These are phyloP conservation scores for Hypericum perforatum DNA, from an alignment of 345 rosid species.

Conservation along the genomic window DNA sequence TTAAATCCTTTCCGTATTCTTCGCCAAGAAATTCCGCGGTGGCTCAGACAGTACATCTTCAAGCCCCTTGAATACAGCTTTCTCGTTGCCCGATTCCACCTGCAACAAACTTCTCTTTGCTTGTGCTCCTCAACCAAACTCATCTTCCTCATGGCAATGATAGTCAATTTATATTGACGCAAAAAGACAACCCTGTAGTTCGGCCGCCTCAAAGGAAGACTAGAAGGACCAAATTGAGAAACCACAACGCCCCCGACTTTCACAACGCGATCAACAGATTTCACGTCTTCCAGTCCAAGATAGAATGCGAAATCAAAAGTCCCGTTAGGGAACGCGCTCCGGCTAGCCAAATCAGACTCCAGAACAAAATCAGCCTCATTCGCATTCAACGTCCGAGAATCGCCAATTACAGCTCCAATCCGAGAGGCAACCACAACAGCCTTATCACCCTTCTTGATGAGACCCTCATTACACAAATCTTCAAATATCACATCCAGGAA, in stretches of 20 bases:
- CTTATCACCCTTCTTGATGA: constrained; percentile 35
- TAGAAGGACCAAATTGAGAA: constrained; percentile 18
- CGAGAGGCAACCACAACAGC: constrained; percentile 29
- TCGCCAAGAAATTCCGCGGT: constrained; percentile 17
- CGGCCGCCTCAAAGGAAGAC: constrained; percentile 17
- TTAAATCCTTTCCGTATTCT: constrained; percentile 16
- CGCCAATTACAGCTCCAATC: constrained; percentile 14
- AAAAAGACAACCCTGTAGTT: constrained; percentile 32
- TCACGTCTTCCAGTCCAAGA: constrained; percentile 17
- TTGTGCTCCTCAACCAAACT: background rate
- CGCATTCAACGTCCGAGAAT: constrained; percentile 17
- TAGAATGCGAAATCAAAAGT: constrained; percentile 34
- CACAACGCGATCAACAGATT: constrained; percentile 27
- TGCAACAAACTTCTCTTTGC: constrained; percentile 19
- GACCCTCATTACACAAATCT: constrained; percentile 39
- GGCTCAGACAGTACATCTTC: constrained; percentile 36
- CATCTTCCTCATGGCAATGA: constrained; percentile 33
- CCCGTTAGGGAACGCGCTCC: constrained; percentile 13
- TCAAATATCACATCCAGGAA: constrained; percentile 25
- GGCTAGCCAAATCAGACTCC: constrained; percentile 16
- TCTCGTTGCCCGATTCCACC: constrained; percentile 22
- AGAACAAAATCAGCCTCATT: constrained; percentile 24
- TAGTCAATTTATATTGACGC: constrained; percentile 19
- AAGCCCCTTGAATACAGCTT: constrained; percentile 23
- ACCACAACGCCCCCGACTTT: constrained; percentile 38